Base-by-base conservation (phyloP, 495 filamentous ascomycete genomes). In the Trichoderma reesei region DNA sequence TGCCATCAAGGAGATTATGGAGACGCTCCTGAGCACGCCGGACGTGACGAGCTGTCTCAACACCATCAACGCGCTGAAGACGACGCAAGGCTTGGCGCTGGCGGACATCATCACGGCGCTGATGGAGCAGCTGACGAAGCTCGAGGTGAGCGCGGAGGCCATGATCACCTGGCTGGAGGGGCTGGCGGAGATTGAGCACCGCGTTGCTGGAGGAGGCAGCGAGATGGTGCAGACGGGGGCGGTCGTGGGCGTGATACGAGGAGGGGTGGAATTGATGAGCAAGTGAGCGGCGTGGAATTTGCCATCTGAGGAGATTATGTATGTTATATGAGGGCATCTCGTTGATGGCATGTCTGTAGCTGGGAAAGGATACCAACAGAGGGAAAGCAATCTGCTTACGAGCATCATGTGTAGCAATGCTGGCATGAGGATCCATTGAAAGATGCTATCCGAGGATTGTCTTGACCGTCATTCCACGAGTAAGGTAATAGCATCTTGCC, bases 151-250 rank as follows among this genome's bases (percentile, higher is more conserved):
- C 41, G 81, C 87, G 4, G 86, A 96, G 74, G 92, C 88, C 33
- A 87, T 94, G 76, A 88, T 97, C 48, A 83, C 86, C 11, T 98
- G 94, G 94, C 75, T 98, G 62, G 90, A 96, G 64, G 91, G 91
- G 3, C 75, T 98, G 56, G 92, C 93, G 0, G 92, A 96, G 67
- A 86, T 98, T 37, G 94, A 98, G 76, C 94, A 91, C 76, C 80
- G 94, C 62, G 78, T 98, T 6, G 89, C 92, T 63, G 89, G 91
- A 26, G 94, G 94, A 14, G 95, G 90, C 3, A 88, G 85, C n/a
- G 94, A 98, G 78, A 74, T 75, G 11, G 83, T 98, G 61, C 94
- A 98, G 80, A 97, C 93, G 1, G 92, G 94, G 5, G 94, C 90
- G 0, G 74, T 97, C 60, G 90, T 97, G 2, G 94, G 95, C 0